Conservation (phyloP, 2,329 filamentous ascomycete species). For the Amauroascus niger region DNA sequence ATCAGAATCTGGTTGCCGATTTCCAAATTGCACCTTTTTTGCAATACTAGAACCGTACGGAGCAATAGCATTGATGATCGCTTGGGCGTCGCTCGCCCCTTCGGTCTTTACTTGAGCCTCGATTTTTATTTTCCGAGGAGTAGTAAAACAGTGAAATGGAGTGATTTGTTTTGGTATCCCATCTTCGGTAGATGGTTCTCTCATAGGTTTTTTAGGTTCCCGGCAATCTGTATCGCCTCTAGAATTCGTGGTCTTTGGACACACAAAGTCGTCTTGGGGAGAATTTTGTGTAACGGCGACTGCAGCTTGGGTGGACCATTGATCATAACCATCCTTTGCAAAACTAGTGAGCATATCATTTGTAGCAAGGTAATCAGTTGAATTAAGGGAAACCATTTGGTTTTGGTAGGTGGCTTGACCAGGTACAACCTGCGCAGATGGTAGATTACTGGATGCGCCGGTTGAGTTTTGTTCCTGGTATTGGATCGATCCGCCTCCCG, state of each 20-base stretch:
- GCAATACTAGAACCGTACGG: slow-evolving; percentile 33
- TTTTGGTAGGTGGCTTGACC: slow-evolving; percentile 24
- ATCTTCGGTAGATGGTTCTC: neutral
- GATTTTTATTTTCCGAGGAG: neutral
- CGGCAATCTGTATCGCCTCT: neutral
- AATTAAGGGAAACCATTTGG: slow-evolving; percentile 31
- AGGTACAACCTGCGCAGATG: slow-evolving; percentile 32
- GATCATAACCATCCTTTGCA: slow-evolving; percentile 26
- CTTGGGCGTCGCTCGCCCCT: slow-evolving; percentile 33
- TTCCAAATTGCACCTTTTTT: slow-evolving; percentile 21
- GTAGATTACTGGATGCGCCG: slow-evolving; percentile 15
- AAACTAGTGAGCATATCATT: slow-evolving; percentile 22
- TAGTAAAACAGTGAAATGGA: slow-evolving; percentile 25
- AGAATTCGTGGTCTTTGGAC: slow-evolving; percentile 16
- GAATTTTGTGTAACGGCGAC: slow-evolving; percentile 32
- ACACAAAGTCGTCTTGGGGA: slow-evolving; percentile 31
- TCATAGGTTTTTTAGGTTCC: neutral
- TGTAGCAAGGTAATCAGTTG: slow-evolving; percentile 25
- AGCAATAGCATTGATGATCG: slow-evolving; percentile 33
- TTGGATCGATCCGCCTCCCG: neutral
- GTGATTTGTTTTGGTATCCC: slow-evolving; percentile 12
- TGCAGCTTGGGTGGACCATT: slow-evolving; percentile 33
- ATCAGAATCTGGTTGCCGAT: neutral
- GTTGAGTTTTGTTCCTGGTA: neutral
- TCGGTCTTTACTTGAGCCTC: slow-evolving; percentile 13